Evolutionary conservation across 1,284 basidiomycete species (phyloP), one percentile per base, ranked within the genome.

Genomic region (Marasmius sp.): DNA sequence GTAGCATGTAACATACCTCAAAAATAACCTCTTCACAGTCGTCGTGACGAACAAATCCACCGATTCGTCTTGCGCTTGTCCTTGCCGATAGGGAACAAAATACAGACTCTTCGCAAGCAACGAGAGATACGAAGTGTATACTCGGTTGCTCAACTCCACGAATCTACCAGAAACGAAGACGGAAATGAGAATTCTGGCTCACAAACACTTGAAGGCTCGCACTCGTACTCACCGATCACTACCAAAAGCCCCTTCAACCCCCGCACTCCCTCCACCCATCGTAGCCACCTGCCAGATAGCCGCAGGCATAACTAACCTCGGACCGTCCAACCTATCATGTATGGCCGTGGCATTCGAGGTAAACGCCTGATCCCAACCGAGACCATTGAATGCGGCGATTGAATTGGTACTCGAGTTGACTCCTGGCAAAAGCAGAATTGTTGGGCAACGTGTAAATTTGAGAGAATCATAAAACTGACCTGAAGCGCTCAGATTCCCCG

Each of bases 41-140:
- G 78, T 79, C 58, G 74, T 77, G 16, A 83, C 72, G 56, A 77
- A 74, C 20, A 81, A 65, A 4, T 69, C 27, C 27, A 27, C 27
- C 27, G 27, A 27, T 27, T 27, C 27, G 27, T 27, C 27, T 70
- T 20, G 84, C 69, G 5, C 71, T 70, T 36, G 77, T 57, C 11
- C 33, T 37, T 45, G 33, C 72, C 12, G 61, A 38, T 12, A 64
- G 5, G 74, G 67, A 11, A 83, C 62, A 66, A 85, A 85, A 69
- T 85, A 86, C 6, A 84, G 76, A 48, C 74, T 72, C 64, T 75
- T 76, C 2, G 84, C 84, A 14, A 85, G 71, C 33, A 85, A 75
- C 3, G 78, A 73, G n/a, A 85, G 67, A 65, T 85, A 85, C n/a
- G 71, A 77, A 41, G 71, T 71, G 67, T 86, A 86, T 53, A 85